Conservation (phyloP, 2,329 filamentous ascomycete genomes). For the Fusarium pseudonygamai region DNA sequence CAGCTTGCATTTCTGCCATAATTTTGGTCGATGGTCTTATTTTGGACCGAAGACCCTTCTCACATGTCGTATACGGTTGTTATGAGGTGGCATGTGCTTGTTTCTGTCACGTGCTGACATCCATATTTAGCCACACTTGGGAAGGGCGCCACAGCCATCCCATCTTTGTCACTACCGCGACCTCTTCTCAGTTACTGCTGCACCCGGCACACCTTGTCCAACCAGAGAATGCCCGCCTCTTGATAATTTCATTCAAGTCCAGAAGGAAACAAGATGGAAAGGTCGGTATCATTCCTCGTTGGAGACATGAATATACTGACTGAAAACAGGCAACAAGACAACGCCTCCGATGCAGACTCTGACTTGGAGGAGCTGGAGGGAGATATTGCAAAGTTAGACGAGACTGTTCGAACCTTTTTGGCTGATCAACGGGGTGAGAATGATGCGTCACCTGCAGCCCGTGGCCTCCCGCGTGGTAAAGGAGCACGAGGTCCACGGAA, state of each 20-base stretch:
- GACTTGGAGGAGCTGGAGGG: conserved; percentile 56
- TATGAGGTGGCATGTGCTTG: neutral
- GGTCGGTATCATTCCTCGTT: neutral
- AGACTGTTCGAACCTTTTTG: conserved; percentile 54
- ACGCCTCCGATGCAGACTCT: conserved; percentile 54
- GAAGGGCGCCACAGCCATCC: neutral
- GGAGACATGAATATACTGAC: conserved; percentile 7
- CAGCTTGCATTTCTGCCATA: neutral
- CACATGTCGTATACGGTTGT: neutral
- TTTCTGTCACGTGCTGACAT: neutral
- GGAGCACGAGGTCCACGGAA: conserved; percentile 61
- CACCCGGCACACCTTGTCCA: neutral
- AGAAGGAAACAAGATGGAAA: neutral
- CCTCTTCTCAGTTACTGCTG: neutral
- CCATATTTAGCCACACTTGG: neutral
- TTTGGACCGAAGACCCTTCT: neutral
- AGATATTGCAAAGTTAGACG: conserved; percentile 56
- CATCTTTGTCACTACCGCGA: neutral
- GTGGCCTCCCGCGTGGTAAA: conserved; percentile 42
- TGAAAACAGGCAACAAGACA: conserved; percentile 22
- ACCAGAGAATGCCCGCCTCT: neutral
- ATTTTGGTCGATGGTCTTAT: neutral
- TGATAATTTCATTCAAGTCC: neutral
- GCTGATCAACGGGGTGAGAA: conserved; percentile 48
- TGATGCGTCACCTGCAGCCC: conserved; percentile 25